phyloP scores from a whole-genome alignment of 805 yeast species.

The Maudiozyma barnettii region DNA sequence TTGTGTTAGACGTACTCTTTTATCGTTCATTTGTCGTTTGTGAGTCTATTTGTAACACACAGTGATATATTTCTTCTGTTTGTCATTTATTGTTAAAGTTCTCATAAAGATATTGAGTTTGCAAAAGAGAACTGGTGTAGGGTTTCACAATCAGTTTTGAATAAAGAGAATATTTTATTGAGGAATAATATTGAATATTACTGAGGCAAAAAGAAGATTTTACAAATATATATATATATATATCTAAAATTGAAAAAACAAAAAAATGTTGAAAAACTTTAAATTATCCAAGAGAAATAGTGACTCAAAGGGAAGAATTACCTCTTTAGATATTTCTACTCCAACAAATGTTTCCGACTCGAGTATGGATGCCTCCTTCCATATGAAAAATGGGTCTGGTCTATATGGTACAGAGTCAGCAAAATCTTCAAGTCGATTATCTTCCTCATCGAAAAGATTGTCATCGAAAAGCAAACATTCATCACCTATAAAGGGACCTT shows the following conservation, averaged over 20 bases:
- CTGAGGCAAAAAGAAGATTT: background rate
- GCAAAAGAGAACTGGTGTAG: too few species aligned
- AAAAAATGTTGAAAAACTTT: conserved; percentile 22
- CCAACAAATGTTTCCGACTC: conserved; percentile 21
- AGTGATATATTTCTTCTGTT: too few species aligned
- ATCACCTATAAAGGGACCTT: conserved; percentile 7
- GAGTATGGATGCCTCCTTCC: conserved; percentile 12
- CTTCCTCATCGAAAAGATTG: background rate
- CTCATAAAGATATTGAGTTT: too few species aligned
- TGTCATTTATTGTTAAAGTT: too few species aligned
- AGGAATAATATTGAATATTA: too few species aligned
- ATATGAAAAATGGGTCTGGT: conserved; percentile 19
- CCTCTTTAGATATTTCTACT: conserved; percentile 30
- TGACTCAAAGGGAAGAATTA: conserved; percentile 23
- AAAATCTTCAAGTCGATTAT: background rate
- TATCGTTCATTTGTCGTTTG: too few species aligned
- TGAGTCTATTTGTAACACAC: too few species aligned
- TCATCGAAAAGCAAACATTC: conserved; percentile 4
- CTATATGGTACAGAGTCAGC: background rate
- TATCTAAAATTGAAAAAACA: background rate
- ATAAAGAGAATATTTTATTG: too few species aligned
- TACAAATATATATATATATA: conserved; percentile 8
- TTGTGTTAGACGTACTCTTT: too few species aligned
- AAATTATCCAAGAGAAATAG: conserved; percentile 24
- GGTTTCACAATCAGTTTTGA: too few species aligned